These are phyloP conservation scores for Albizia julibrissin DNA, from an alignment of 306 rosid species.

Conservation along the genomic window DNA sequence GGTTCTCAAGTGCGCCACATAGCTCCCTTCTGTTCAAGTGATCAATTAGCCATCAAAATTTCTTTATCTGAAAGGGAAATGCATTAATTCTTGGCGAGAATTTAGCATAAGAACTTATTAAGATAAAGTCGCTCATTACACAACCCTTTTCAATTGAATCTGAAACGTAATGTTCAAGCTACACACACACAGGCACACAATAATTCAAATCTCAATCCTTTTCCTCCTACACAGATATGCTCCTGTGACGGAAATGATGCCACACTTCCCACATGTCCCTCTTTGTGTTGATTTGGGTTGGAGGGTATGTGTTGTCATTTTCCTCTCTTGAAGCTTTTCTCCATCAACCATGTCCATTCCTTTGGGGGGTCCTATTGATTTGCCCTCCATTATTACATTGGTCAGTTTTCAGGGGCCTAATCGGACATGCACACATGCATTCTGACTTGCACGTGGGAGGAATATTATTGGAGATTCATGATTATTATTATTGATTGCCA, in stretches of 20 bases:
- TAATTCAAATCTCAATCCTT: conserved; percentile 5
- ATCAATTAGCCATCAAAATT: background rate
- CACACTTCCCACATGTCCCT: background rate
- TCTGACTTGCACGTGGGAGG: conserved; percentile 31
- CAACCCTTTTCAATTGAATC: background rate
- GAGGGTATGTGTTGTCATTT: conserved; percentile 2
- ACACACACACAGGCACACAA: background rate
- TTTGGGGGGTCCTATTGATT: background rate
- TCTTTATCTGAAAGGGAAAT: background rate
- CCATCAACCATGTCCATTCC: background rate
- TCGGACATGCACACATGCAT: conserved; percentile 22
- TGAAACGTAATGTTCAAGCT: background rate
- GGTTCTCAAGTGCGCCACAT: background rate
- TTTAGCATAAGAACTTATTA: background rate
- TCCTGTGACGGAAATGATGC: background rate
- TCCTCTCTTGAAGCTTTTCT: background rate
- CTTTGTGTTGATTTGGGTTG: background rate
- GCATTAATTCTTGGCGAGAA: background rate
- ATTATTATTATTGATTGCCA: conserved; percentile 27
- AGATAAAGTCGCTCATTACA: background rate
- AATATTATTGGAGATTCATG: conserved; percentile 14
- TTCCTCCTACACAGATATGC: background rate
- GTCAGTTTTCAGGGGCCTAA: background rate
- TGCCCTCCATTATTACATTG: background rate
- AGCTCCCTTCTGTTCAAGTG: background rate